Evolutionary conservation across 768 basidiomycete genomes (phyloP).

Genomic region (Mycena rebaudengoi): DNA sequence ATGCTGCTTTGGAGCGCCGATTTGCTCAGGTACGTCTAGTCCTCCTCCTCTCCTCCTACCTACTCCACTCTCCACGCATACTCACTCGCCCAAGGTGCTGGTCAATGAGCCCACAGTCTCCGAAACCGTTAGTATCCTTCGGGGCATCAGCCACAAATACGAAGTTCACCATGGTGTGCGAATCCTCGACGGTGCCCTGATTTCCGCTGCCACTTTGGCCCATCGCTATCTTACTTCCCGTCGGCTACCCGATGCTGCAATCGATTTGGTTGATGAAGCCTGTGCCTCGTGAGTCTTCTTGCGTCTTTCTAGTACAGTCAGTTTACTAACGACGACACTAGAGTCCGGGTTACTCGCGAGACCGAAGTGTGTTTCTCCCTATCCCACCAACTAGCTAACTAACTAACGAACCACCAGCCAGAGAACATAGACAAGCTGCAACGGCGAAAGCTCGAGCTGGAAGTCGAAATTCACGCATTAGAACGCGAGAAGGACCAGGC

Average conservation of each 20-base stretch:
- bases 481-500: slow-evolving; percentile 92
- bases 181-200: slow-evolving; percentile 88
- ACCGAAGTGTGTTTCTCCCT: too few relatives aligned
- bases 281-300: slow-evolving; percentile 72
- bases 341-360: slow-evolving; percentile 91
- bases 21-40: slow-evolving; percentile 97
- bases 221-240: slow-evolving; percentile 91
- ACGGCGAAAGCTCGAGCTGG: slow-evolving; percentile 87
- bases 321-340: slow-evolving; percentile 35
- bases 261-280: slow-evolving; percentile 93
- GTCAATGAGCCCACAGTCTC: slow-evolving; percentile 91
- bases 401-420: too few relatives aligned
- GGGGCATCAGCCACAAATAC: slow-evolving; percentile 94
- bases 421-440: slow-evolving; percentile 94
- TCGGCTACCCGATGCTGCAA: slow-evolving; percentile 84
- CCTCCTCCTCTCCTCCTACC: too few relatives aligned
- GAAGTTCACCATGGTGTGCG: slow-evolving; percentile 92
- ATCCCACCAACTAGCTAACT: too few relatives aligned
- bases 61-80: too few relatives aligned
- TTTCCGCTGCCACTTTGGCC: slow-evolving; percentile 89
- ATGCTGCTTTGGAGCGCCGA: slow-evolving; percentile 88
- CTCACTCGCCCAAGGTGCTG: too few relatives aligned
- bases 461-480: slow-evolving; percentile 94
- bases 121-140: slow-evolving; percentile 92
- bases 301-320: background rate